Conservation (phyloP, 2,329 filamentous ascomycete genomes). For the Chrysoporthe austroafricana region DNA sequence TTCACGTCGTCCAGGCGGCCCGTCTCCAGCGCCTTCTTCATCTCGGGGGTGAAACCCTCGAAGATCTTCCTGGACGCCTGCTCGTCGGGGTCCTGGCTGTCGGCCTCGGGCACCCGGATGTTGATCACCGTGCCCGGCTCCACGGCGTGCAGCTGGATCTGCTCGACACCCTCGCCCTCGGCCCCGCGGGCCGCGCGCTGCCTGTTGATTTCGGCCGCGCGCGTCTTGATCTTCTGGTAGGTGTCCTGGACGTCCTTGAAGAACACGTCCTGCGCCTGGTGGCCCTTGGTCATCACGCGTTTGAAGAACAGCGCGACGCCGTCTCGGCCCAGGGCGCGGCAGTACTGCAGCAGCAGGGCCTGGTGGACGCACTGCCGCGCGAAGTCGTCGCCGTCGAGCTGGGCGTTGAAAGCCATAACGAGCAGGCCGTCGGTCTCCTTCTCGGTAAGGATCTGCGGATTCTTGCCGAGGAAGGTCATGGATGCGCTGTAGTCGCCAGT, state of each 20-base stretch:
- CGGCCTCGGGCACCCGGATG: slow-evolving; percentile 75
- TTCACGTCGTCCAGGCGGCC: slow-evolving; percentile 89
- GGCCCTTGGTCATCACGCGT: slow-evolving; percentile 84
- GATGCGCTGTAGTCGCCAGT: slow-evolving; percentile 73
- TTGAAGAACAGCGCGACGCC: slow-evolving; percentile 95
- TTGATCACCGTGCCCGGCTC: slow-evolving; percentile 91
- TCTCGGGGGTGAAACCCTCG: slow-evolving; percentile 78
- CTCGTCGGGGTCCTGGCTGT: slow-evolving; percentile 67
- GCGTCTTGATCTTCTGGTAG: slow-evolving; percentile 78
- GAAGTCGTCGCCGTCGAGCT: slow-evolving; percentile 76
- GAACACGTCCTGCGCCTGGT: slow-evolving; percentile 91
- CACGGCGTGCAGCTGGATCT: slow-evolving; percentile 96
- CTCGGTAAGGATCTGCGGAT: slow-evolving; percentile 81
- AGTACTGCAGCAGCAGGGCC: slow-evolving; percentile 91
- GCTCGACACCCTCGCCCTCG: slow-evolving; percentile 72
- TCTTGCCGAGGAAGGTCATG: slow-evolving; percentile 75
- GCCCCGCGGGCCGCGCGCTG: slow-evolving; percentile 49
- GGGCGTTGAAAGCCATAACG: slow-evolving; percentile 87
- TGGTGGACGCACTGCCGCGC: slow-evolving; percentile 91
- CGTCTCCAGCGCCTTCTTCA: slow-evolving; percentile 83
- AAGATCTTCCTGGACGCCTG: slow-evolving; percentile 74
- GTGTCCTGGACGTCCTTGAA: slow-evolving; percentile 90
- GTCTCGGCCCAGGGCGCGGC: slow-evolving; percentile 83
- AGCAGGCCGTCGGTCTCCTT: slow-evolving; percentile 89
- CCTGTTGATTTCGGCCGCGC: slow-evolving; percentile 71